These are phyloP conservation scores for Debaryomyces udenii DNA, from an alignment of 1,139 yeast species.

Conservation along the genomic window DNA sequence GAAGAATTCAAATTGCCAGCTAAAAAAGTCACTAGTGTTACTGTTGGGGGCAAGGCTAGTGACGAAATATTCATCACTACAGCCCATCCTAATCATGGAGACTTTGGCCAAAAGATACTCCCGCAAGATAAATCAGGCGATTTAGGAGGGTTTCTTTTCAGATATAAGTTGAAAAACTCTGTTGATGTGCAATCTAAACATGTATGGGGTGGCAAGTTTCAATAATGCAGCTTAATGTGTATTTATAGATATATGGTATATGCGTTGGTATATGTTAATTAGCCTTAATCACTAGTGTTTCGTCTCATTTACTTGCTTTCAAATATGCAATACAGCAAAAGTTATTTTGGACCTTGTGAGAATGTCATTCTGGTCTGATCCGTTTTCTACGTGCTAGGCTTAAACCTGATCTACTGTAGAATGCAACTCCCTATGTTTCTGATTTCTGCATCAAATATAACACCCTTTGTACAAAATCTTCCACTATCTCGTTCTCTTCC, in stretches of 20 bases:
- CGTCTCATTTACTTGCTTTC: too few relatives aligned
- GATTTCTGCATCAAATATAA: not conserved
- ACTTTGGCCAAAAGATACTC: conserved; percentile 34
- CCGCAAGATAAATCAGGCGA: conserved; percentile 45
- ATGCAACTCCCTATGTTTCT: too few relatives aligned
- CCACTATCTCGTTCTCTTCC: conserved; percentile 66
- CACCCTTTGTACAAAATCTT: conserved; percentile 52
- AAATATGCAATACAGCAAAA: too few relatives aligned
- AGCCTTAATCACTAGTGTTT: too few relatives aligned
- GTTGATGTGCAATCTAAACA: conserved; percentile 31
- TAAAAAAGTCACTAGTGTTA: conserved; percentile 64
- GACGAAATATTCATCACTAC: conserved; percentile 70
- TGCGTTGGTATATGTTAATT: not conserved
- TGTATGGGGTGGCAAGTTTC: conserved; percentile 23
- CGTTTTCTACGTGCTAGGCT: too few relatives aligned
- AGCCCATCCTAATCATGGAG: conserved; percentile 54
- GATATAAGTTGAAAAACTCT: conserved; percentile 24
- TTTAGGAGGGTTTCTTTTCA: conserved; percentile 53
- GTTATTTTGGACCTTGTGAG: too few relatives aligned
- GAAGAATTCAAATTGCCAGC: conserved; percentile 64
- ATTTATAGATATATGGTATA: not conserved
- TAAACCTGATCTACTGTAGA: too few relatives aligned
- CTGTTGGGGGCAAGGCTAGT: conserved; percentile 64
- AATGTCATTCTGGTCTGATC: too few relatives aligned
- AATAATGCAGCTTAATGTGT: not conserved